Evolutionary conservation across 2,329 filamentous ascomycete species (phyloP).

Genomic region (Mycocentrospora acerina): DNA sequence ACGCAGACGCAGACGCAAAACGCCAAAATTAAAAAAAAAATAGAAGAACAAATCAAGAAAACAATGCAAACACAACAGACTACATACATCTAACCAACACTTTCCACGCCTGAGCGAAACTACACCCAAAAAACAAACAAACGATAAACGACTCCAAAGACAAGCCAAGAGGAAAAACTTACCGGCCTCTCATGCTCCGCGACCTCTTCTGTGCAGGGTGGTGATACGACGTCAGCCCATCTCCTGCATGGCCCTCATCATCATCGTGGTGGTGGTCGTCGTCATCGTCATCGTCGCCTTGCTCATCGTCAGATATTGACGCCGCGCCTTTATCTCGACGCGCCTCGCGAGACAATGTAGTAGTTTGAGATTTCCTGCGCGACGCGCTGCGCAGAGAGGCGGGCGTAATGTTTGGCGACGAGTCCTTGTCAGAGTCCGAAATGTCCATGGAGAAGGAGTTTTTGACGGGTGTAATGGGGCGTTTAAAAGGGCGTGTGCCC

Average conservation of each 20-base stretch:
- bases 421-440: constrained; percentile 20
- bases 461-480: constrained; percentile 19
- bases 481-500: constrained; percentile 11
- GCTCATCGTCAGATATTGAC: not conserved
- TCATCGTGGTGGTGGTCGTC: too few species aligned
- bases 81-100: too few species aligned
- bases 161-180: too few species aligned
- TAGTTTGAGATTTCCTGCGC: constrained; percentile 17
- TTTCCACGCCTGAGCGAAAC: too few species aligned
- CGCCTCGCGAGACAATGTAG: constrained; percentile 8
- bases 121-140: too few species aligned
- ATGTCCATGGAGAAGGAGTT: constrained; percentile 4
- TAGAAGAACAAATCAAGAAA: too few species aligned
- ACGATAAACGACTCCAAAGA: too few species aligned
- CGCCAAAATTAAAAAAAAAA: too few species aligned
- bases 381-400: constrained; percentile 38
- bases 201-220: constrained; percentile 9
- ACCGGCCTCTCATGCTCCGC: constrained; percentile 15
- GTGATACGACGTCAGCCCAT: constrained; percentile 10
- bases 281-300: constrained; percentile 1
- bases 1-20: too few species aligned
- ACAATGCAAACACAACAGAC: too few species aligned
- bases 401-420: constrained; percentile 39
- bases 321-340: constrained; percentile 1
- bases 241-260: constrained; percentile 15